Evolutionary conservation across 129 eudicot genomes (phyloP).

Genomic region (Dittrichia graveolens): DNA sequence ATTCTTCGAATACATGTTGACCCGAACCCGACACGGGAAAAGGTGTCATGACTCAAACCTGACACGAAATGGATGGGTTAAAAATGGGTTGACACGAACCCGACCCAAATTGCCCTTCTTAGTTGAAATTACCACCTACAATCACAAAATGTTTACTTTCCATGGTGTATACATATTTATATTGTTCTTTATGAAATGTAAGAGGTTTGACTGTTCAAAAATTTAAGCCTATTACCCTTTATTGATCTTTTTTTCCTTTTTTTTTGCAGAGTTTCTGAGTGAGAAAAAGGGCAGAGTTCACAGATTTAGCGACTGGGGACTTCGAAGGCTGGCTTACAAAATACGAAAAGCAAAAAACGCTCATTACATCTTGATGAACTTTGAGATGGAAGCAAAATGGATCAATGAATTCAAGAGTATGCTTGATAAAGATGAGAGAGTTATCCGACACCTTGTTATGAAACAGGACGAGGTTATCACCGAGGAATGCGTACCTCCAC

Average conservation of each 20-base stretch:
- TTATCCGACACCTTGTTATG: constrained; percentile 93
- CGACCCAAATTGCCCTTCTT: too few relatives aligned
- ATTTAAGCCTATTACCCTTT: neutral
- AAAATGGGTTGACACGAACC: too few relatives aligned
- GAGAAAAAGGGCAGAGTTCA: constrained; percentile 91
- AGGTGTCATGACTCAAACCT: too few relatives aligned
- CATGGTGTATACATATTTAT: neutral
- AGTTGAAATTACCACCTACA: neutral
- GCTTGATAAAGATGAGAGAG: constrained; percentile 87
- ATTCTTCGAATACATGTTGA: too few relatives aligned
- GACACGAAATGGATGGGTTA: too few relatives aligned
- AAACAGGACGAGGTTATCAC: constrained; percentile 82
- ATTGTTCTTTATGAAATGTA: neutral
- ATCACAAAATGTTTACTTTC: neutral
- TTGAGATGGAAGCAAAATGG: constrained; percentile 82
- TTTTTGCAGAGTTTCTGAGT: constrained; percentile 60
- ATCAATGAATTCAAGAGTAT: constrained; percentile 81
- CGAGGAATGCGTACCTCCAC: constrained; percentile 86
- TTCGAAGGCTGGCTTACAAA: constrained; percentile 79
- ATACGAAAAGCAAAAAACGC: constrained; percentile 80
- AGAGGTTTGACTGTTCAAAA: neutral
- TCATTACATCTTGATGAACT: constrained; percentile 87
- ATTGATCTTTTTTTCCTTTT: neutral
- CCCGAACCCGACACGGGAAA: too few relatives aligned
- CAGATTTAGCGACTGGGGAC: constrained; percentile 98